Percentiles rank a stretch among this genome's conserved stretches.
Conservation (phyloP, 2,329 filamentous ascomycete genomes). For the Ascochyta viciae-villosae region DNA sequence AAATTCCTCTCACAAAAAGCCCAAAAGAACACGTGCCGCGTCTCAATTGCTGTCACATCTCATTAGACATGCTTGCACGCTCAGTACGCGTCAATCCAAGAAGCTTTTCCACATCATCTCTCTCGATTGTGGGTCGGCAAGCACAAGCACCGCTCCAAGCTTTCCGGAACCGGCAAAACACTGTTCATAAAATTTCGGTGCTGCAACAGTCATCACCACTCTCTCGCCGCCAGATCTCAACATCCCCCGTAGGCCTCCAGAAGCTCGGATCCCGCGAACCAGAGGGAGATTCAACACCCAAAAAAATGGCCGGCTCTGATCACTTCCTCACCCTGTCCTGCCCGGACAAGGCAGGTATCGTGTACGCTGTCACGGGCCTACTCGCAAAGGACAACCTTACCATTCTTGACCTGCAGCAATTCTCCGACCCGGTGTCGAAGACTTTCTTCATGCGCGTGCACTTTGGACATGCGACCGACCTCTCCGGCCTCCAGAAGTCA, state of each 20-base stretch:
- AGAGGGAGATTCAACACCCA: slow-evolving; percentile 36
- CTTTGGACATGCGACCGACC: slow-evolving; percentile 67
- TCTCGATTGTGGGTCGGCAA: slow-evolving; percentile 29
- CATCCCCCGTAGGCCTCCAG: slow-evolving; percentile 24
- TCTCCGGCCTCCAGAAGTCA: slow-evolving; percentile 57
- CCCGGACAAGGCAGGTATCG: slow-evolving; percentile 83
- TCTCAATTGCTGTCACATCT: slow-evolving; percentile 16
- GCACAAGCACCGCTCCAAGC: slow-evolving; percentile 26
- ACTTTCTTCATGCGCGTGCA: slow-evolving; percentile 91
- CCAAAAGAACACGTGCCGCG: slow-evolving; percentile 18
- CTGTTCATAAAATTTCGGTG: slow-evolving; percentile 38
- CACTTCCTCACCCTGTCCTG: slow-evolving; percentile 76
- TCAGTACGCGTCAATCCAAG: slow-evolving; percentile 25
- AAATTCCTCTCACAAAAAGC: slow-evolving; percentile 19
- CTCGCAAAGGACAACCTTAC: slow-evolving; percentile 77
- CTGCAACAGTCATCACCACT: slow-evolving; percentile 28
- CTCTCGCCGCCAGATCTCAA: slow-evolving; percentile 27
- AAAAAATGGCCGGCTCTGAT: slow-evolving; percentile 40
- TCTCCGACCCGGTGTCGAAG: slow-evolving; percentile 75
- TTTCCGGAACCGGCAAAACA: slow-evolving; percentile 43
- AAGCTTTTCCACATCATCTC: slow-evolving; percentile 24
- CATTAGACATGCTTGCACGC: slow-evolving; percentile 29
- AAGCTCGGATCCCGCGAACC: slow-evolving; percentile 29
- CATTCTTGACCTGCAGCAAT: slow-evolving; percentile 85
- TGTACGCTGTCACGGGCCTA: slow-evolving; percentile 82